Base-by-base conservation (phyloP, 306 rosid species). In the Trichosanthes truncata region DNA sequence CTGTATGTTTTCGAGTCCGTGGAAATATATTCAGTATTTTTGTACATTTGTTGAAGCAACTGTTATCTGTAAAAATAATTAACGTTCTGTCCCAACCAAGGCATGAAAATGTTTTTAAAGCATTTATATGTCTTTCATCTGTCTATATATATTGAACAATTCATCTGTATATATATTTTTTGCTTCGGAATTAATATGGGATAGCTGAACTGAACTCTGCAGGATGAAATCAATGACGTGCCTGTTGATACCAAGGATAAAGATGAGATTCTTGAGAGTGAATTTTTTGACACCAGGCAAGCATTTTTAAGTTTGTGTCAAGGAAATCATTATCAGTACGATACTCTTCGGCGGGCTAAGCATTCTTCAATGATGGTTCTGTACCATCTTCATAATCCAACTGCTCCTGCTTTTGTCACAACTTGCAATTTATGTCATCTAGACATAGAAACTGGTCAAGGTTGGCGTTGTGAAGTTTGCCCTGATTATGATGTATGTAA, bases 311-410 rank as follows among this genome's bases (percentile, higher is more conserved):
- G 99, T 88, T 96, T 96, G 65, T 96, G 99, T 85, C 98, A 96
- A 87, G 99, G 99, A 79, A 96, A 96, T 80, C 99, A 96, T 84
- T 96, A 96, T 86, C 98, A 96, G 73, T 96, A 93, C 85, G 98
- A 96, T 86, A 96, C 99, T 46, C 89, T 96, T 51, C 85, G 99
- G 81, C 90, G 99, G 80, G 99, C 99, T 78, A 96, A 96, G 83
- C 99, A 96, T 87, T 96, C 99, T 23, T 96, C 99, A 11, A 96
- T 96, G 98, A 96, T 96, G 99, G 93, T 96, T 77, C 96, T 96
- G 73, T 90, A 96, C 85, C 99, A 96, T 91, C 99, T 96, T 83
- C 97, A 93, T 84, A 96, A 96, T 87, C 98, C 99, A 76, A 96
- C 99, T 14, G 98, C 99, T 78, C 98, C 97, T 69, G 97, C 98